These are phyloP conservation scores for Phalaenopsis aphrodite DNA, from an alignment of 106 monocot species.

Conservation along the genomic window DNA sequence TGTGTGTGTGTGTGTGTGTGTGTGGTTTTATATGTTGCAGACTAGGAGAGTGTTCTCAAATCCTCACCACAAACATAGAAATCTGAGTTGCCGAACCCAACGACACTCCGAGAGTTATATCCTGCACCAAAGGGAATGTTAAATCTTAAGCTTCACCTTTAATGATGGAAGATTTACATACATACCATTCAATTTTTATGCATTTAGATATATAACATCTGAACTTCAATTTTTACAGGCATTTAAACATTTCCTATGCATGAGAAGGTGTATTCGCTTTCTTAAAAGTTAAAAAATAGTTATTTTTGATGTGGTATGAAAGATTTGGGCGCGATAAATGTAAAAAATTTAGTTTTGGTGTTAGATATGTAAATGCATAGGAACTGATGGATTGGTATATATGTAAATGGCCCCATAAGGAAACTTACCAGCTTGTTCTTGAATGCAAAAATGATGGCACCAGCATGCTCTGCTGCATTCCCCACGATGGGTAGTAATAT, in stretches of 20 bases:
- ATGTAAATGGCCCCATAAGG: background rate
- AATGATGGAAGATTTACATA: background rate
- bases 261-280: too few relatives aligned
- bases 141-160: background rate
- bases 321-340: too few relatives aligned
- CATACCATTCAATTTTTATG: too few relatives aligned
- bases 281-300: too few relatives aligned
- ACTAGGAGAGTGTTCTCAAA: background rate
- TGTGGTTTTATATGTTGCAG: background rate
- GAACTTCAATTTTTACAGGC: too few relatives aligned
- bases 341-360: too few relatives aligned
- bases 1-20: too few relatives aligned
- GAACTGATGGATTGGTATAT: too few relatives aligned
- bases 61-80: slow-evolving; percentile 86
- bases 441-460: slow-evolving; percentile 64
- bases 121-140: slow-evolving; percentile 27
- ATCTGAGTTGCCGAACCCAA: slow-evolving; percentile 94
- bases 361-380: too few relatives aligned
- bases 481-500: slow-evolving; percentile 63
- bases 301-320: too few relatives aligned
- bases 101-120: slow-evolving; percentile 86
- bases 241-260: too few relatives aligned
- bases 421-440: slow-evolving; percentile 55
- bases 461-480: slow-evolving; percentile 69
- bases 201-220: too few relatives aligned